A percentile compares a stretch with the other conserved stretches of the same genome.
Evolutionary conservation across 768 basidiomycete species (phyloP).

Genomic region (Inosperma sp.): DNA sequence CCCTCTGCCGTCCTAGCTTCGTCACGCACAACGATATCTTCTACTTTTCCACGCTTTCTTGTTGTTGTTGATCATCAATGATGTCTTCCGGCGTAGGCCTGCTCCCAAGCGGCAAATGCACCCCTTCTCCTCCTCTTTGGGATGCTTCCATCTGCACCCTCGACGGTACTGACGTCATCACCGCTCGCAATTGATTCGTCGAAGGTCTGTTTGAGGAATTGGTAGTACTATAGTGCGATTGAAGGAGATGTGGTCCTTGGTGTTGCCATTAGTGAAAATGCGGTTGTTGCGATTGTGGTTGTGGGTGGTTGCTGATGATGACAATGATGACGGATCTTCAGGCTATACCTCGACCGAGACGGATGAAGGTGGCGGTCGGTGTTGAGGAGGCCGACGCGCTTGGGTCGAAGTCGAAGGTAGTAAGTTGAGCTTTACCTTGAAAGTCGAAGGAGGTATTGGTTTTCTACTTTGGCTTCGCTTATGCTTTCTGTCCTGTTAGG

Average conservation of each 20-base stretch:
- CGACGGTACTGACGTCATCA: too few relatives aligned
- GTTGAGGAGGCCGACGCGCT: neutral
- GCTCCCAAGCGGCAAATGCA: conserved; percentile 7
- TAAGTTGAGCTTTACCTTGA: conserved; percentile 25
- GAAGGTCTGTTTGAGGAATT: conserved; percentile 34
- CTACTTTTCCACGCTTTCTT: too few relatives aligned
- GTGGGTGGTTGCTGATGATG: neutral
- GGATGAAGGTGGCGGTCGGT: conserved; percentile 9
- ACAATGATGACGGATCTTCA: neutral
- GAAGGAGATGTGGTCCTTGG: conserved; percentile 11
- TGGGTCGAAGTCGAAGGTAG: conserved; percentile 7
- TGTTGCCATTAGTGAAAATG: conserved; percentile 12
- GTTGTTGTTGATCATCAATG: neutral
- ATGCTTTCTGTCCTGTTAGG: conserved; percentile 15
- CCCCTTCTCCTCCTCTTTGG: conserved; percentile 13
- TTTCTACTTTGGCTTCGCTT: conserved; percentile 13
- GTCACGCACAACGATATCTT: too few relatives aligned
- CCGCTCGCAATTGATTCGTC: conserved; percentile 33
- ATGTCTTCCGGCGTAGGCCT: neutral
- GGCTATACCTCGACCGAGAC: conserved; percentile 4
- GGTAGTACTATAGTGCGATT: conserved; percentile 15
- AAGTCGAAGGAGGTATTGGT: neutral
- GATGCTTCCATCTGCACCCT: conserved; percentile 17
- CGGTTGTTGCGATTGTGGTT: neutral
- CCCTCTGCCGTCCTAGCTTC: conserved; percentile 8